Evolutionary conservation across 163 green algal genomes (phyloP), one percentile per base, ranked within the genome.

Genomic region (Smithsoniella earleae): DNA sequence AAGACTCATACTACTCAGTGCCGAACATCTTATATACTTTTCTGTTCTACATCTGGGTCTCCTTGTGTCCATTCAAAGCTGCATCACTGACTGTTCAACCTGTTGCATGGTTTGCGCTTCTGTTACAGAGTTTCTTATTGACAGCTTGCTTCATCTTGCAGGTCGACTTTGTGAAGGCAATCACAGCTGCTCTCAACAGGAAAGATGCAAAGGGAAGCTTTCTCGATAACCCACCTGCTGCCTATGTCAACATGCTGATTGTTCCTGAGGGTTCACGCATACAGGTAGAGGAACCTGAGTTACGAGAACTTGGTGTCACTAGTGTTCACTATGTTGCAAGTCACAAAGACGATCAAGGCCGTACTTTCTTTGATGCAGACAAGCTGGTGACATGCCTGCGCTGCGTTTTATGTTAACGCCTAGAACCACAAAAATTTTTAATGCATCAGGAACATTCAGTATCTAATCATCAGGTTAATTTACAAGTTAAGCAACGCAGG

Each of bases 151-250:
- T 82, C 85, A 10, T 22, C 40, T 49, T 66, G 52, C 52, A 73
- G 52, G 73, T 79, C 0, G 73, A 84, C 31, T 74, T 22, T 43
- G 76, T 84, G 55, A 46, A 52, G 27, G 77, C 82, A n/a, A 62
- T 87, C 18, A 80, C 74, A 13, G 75, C 89, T 52, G 85, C 90
- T 28, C 82, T 98, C 36, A 97, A 97, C 82, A 82, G 93, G 2
- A 79, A 82, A 3, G 75, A 40, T 0, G 66, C 62, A 0, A 40
- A 16, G 54, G 77, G 18, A 18, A 64, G 2, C 66, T 76, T 27
- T 2, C 66, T 86, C 73, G 66, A 52, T 2, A 40, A 85, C 75
- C 58, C 79, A 8, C 76, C 83, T 3, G 44, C 66, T 18, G 54
- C 66, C 2, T 97, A 94, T 80, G 79, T 96, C 2, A 91, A 82